Evolutionary conservation across 495 filamentous ascomycete genomes (phyloP), one percentile per base, ranked within the genome.

Genomic region (Penicillium pancosmium): DNA sequence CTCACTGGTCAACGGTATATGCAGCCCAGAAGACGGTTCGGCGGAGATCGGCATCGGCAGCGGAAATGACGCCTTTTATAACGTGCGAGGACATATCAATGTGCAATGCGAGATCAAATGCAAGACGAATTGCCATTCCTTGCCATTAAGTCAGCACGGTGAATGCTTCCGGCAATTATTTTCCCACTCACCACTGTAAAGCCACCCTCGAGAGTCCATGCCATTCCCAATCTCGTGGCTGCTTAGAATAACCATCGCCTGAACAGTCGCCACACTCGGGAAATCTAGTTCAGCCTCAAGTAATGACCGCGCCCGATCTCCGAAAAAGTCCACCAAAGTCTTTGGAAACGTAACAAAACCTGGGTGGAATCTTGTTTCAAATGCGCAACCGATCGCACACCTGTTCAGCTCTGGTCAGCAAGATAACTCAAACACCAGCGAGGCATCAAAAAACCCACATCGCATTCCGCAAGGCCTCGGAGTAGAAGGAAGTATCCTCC

Each of bases 101-200:
- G 44, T 78, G 73, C 15, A 78, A 52, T n/a, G 62, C 75, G 8
- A 78, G 65, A 52, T 76, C 70, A 27, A 70, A 63, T 10, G 70
- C 52, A 16, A 78, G 64, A 27, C 75, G 65, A 50, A 74, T 66
- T 2, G 75, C 69, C 75, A 78, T 78, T 51, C 74, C 74, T 71
- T 3, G 0, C 8, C 36, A 10, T 16, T 13, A 18, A 48, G 43
- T 19, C 4, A 44, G 44, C 19, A 36, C 27, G 1, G 6, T 31
- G 27, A 4, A 31, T 31, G 27, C 0, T 7, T 31, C 6, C 8
- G 1, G 2, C 27, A 4, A 31, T 9, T 31, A 8, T 1, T 31
- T 8, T 31, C 18, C 11, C 1, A 50, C 58, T 57, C 67, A 71
- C 75, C 75, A 50, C 68, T 71, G 51, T 75, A 75, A 5, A 78